These are phyloP conservation scores for Scleroderma bovista DNA, from an alignment of 768 basidiomycete species.

Conservation along the genomic window DNA sequence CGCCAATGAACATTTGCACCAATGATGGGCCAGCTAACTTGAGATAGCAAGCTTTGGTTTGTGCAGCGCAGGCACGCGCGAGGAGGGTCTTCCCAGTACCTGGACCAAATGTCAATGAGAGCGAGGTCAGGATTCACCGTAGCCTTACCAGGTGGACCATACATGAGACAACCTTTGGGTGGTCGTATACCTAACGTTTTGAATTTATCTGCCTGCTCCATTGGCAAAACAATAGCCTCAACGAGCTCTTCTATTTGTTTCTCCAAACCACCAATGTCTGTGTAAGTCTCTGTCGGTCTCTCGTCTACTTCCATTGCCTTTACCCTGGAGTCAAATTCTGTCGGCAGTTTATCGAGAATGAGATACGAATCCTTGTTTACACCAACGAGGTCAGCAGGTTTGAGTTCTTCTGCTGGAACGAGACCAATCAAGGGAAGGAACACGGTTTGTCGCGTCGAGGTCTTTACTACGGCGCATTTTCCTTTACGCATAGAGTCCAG, in stretches of 20 bases:
- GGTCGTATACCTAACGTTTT: constrained; percentile 97
- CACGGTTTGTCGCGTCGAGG: constrained; percentile 96
- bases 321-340: constrained; percentile 96
- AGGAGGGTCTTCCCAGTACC: constrained; percentile 97
- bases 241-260: constrained; percentile 99
- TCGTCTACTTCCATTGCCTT: constrained; percentile 99
- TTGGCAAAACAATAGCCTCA: constrained; percentile 96
- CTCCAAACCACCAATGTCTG: constrained; percentile 96
- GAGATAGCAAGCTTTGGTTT: constrained; percentile 96
- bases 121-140: neutral
- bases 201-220: constrained; percentile 98
- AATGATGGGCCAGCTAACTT: constrained; percentile 97
- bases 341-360: constrained; percentile 90
- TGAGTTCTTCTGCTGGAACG: constrained; percentile 86
- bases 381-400: constrained; percentile 91
- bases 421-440: constrained; percentile 98
- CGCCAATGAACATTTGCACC: constrained; percentile 99
- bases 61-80: constrained; percentile 95
- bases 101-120: constrained; percentile 17
- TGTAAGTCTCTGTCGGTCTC: constrained; percentile 94
- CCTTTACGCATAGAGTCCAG: constrained; percentile 94
- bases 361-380: constrained; percentile 99
- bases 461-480: constrained; percentile 98
- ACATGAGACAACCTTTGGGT: constrained; percentile 98
- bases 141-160: constrained; percentile 87